These are phyloP conservation scores for Cornus controversa DNA, from an alignment of 148 eudicot genomes.

Conservation along the genomic window DNA sequence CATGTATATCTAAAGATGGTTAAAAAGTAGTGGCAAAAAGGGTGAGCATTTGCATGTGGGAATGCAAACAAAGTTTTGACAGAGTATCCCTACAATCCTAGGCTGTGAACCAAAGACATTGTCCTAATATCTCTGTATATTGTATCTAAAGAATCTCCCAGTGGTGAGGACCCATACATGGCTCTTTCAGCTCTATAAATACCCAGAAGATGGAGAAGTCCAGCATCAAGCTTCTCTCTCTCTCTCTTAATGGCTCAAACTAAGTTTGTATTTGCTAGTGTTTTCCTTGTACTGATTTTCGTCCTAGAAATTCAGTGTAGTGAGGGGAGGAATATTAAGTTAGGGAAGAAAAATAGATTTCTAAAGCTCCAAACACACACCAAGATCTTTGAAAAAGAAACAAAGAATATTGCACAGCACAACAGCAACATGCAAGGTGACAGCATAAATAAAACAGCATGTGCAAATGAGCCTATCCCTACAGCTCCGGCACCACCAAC, in stretches of 20 bases:
- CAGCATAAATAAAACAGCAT: not conserved
- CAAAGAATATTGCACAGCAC: conserved; percentile 11
- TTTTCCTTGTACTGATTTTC: conserved; percentile 28
- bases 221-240: conserved; percentile 16
- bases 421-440: conserved; percentile 2
- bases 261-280: conserved; percentile 26
- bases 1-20: not conserved
- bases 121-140: not conserved
- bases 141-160: conserved; percentile 24
- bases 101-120: not conserved
- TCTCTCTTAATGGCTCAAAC: conserved; percentile 33
- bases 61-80: conserved; percentile 8
- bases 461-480: conserved; percentile 5
- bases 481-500: not conserved
- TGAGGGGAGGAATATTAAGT: conserved; percentile 33
- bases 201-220: conserved; percentile 10
- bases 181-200: conserved; percentile 41
- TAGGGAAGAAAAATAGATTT: conserved; percentile 16
- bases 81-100: not conserved
- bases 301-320: conserved; percentile 24
- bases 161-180: conserved; percentile 8
- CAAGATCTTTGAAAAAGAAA: conserved; percentile 3
- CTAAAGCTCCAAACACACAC: conserved; percentile 18
- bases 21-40: not conserved
- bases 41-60: conserved; percentile 5